Percentiles rank a stretch among this genome's conserved stretches.
Evolutionary conservation across 139 green algal genomes (phyloP).

Genomic region (Picochlorum sp.): DNA sequence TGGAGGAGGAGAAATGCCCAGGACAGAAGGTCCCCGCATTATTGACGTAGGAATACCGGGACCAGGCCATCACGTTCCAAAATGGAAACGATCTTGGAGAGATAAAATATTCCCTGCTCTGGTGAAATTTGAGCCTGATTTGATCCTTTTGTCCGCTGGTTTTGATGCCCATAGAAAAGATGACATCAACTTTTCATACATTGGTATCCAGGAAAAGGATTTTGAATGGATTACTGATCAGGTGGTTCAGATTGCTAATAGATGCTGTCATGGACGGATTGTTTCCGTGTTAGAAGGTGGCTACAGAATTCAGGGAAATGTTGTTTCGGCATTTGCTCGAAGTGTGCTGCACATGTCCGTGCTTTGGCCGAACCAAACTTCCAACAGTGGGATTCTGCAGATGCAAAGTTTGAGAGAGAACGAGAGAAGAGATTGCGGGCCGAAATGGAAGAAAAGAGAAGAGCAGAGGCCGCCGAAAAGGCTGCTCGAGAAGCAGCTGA

Average conservation of each 20-base stretch:
- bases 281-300: conserved; percentile 84
- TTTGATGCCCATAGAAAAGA: conserved; percentile 87
- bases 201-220: conserved; percentile 74
- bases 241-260: conserved; percentile 58
- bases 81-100: conserved; percentile 76
- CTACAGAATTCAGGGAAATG: conserved; percentile 76
- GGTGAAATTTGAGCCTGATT: conserved; percentile 63
- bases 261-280: conserved; percentile 68
- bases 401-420: conserved; percentile 37
- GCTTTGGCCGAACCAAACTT: conserved; percentile 47
- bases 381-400: conserved; percentile 29
- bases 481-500: not conserved
- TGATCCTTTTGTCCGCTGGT: conserved; percentile 83
- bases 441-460: conserved; percentile 17
- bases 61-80: conserved; percentile 29
- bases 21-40: conserved; percentile 49
- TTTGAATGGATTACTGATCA: conserved; percentile 86
- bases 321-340: conserved; percentile 73
- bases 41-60: conserved; percentile 84
- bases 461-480: conserved; percentile 1
- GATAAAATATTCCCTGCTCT: conserved; percentile 71
- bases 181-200: conserved; percentile 76
- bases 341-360: conserved; percentile 77
- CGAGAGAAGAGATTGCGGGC: conserved; percentile 27
- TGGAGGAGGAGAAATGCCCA: conserved; percentile 15